A percentile compares a stretch with the other conserved stretches of the same genome.
These are phyloP conservation scores for Hypoxylon sp. DNA, from an alignment of 2,329 filamentous ascomycete species.

Conservation along the genomic window DNA sequence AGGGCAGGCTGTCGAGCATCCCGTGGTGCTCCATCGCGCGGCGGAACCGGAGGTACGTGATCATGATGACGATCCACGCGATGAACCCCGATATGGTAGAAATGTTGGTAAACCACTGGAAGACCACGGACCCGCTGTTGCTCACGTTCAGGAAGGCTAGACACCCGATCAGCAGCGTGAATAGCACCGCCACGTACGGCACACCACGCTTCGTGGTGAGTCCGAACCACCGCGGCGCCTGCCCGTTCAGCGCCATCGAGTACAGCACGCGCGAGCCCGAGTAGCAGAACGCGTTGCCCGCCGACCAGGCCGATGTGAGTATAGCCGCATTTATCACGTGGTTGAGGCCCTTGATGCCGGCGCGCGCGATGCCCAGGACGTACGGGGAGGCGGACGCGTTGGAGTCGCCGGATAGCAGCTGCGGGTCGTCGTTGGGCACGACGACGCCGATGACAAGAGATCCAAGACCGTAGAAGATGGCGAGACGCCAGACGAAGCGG, in stretches of 20 bases:
- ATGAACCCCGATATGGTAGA: conserved; percentile 72
- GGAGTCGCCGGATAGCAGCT: conserved; percentile 69
- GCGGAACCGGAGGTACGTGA: conserved; percentile 71
- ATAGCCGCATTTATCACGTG: conserved; percentile 76
- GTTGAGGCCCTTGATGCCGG: conserved; percentile 72
- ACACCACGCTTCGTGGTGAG: conserved; percentile 71
- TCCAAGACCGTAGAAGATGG: conserved; percentile 72
- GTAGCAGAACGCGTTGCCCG: conserved; percentile 72
- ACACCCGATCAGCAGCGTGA: conserved; percentile 69
- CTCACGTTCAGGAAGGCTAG: conserved; percentile 78
- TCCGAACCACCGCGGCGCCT: conserved; percentile 72
- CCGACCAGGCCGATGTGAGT: conserved; percentile 73
- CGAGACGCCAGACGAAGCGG: conserved; percentile 71
- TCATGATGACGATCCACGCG: conserved; percentile 69
- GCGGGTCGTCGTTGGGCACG: conserved; percentile 72
- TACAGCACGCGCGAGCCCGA: conserved; percentile 77
- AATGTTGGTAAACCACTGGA: conserved; percentile 78
- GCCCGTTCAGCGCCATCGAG: conserved; percentile 73
- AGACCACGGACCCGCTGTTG: conserved; percentile 71
- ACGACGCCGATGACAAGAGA: conserved; percentile 71
- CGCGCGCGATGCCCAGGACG: conserved; percentile 74
- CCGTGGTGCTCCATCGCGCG: conserved; percentile 65
- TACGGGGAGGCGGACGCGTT: conserved; percentile 72
- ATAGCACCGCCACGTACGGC: conserved; percentile 66
- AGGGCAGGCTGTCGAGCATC: conserved; percentile 64